Evolutionary conservation across 805 yeast genomes (phyloP).

Genomic region (Candida silvicultrix): DNA sequence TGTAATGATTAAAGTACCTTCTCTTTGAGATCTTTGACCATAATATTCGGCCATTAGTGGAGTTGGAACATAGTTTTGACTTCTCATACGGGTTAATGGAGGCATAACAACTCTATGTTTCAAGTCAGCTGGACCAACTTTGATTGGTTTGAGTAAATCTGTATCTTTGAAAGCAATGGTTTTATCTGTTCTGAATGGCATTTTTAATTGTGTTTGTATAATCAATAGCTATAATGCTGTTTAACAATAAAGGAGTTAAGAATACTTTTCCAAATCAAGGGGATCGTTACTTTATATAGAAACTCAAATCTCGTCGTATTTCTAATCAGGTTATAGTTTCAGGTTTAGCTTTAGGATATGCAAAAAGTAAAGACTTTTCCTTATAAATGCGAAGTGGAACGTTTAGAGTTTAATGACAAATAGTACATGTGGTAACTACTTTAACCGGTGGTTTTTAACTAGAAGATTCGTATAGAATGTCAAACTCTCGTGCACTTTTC

Average conservation of each 20-base stretch:
- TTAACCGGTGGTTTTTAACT: too few species aligned
- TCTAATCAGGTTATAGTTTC: neutral
- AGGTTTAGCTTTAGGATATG: neutral
- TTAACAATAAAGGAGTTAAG: too few species aligned
- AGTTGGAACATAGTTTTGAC: slow-evolving; percentile 34
- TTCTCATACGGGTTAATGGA: slow-evolving; percentile 46
- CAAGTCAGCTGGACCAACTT: slow-evolving; percentile 28
- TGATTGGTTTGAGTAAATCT: slow-evolving; percentile 31
- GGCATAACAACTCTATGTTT: slow-evolving; percentile 39
- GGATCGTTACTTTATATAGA: neutral
- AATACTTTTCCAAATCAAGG: too few species aligned
- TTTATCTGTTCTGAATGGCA: neutral
- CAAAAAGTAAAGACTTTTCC: neutral
- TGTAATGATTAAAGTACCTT: slow-evolving; percentile 54
- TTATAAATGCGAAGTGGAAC: neutral
- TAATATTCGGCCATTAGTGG: slow-evolving; percentile 43
- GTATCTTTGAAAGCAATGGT: slow-evolving; percentile 17
- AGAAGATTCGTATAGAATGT: too few species aligned
- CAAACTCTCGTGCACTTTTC: too few species aligned
- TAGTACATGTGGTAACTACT: too few species aligned
- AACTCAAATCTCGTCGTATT: neutral
- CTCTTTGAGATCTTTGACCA: slow-evolving; percentile 43
- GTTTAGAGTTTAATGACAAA: too few species aligned
- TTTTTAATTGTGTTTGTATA: neutral
- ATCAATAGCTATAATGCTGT: too few species aligned